A percentile compares a stretch with the other conserved stretches of the same genome.
Evolutionary conservation across 2,329 filamentous ascomycete species (phyloP).

Genomic region (Coniella vitis): DNA sequence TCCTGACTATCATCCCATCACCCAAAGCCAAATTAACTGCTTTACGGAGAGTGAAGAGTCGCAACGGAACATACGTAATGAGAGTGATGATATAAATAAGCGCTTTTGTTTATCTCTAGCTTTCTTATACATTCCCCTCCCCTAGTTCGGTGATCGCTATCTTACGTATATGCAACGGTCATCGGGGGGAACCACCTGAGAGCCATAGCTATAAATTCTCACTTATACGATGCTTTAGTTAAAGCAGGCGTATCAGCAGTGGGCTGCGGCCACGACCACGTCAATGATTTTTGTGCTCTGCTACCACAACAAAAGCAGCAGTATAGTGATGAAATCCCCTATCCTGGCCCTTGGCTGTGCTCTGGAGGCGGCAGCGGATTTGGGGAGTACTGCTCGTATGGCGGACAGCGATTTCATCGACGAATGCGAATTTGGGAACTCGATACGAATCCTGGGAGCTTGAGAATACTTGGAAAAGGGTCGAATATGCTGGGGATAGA

Average conservation of each 20-base stretch:
- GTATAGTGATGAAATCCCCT: not conserved
- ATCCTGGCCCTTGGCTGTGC: conserved; percentile 25
- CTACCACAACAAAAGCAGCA: conserved; percentile 20
- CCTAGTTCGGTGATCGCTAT: conserved; percentile 23
- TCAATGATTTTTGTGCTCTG: conserved; percentile 27
- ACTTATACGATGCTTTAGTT: conserved; percentile 25
- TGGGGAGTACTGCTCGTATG: conserved; percentile 26
- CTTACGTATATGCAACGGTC: conserved; percentile 21
- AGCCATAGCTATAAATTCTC: conserved; percentile 24
- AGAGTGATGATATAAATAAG: conserved; percentile 8
- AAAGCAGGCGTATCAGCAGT: conserved; percentile 23
- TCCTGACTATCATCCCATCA: conserved; percentile 24
- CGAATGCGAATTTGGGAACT: conserved; percentile 25
- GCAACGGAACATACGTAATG: conserved; percentile 20
- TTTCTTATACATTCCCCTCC: conserved; percentile 25
- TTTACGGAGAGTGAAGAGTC: conserved; percentile 23
- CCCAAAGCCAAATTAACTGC: conserved; percentile 27
- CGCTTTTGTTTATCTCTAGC: conserved; percentile 21
- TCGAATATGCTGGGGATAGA: conserved; percentile 25
- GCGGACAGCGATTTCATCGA: conserved; percentile 22
- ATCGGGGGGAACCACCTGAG: conserved; percentile 24
- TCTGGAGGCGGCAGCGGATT: conserved; percentile 25
- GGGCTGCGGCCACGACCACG: conserved; percentile 27
- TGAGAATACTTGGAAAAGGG: conserved; percentile 26
- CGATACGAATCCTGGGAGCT: conserved; percentile 18